A percentile compares a stretch with the other conserved stretches of the same genome.
Evolutionary conservation across 768 basidiomycete genomes (phyloP).

Genomic region (Tulasnella sp.): DNA sequence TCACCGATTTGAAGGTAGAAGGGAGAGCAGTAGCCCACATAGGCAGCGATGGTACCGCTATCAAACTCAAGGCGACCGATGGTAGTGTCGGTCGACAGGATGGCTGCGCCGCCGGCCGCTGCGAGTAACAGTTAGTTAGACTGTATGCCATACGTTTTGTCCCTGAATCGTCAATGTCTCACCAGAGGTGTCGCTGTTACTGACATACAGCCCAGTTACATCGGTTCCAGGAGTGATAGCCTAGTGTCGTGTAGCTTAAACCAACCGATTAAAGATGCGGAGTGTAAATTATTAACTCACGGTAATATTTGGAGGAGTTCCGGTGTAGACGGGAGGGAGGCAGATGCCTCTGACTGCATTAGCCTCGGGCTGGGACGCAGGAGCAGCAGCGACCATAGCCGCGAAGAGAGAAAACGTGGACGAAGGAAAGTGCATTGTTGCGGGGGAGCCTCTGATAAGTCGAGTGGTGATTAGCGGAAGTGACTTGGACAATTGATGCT

Average conservation of each 20-base stretch:
- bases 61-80: not conserved
- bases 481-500: not conserved
- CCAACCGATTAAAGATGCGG: not conserved
- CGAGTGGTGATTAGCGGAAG: not conserved
- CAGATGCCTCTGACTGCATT: not conserved
- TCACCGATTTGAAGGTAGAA: conserved; percentile 19
- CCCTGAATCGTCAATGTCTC: not conserved
- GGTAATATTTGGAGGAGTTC: not conserved
- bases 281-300: not conserved
- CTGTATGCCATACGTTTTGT: too few relatives aligned
- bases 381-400: not conserved
- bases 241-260: not conserved
- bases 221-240: not conserved
- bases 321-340: not conserved
- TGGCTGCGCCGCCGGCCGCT: not conserved
- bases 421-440: not conserved
- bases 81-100: not conserved
- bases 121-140: not conserved
- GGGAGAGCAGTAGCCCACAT: not conserved
- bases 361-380: not conserved
- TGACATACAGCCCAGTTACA: not conserved
- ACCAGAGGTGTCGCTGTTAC: not conserved
- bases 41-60: conserved; percentile 9
- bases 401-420: not conserved
- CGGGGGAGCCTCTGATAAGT: not conserved